Evolutionary conservation across 164 flowering plant species (phyloP).

Genomic region (Protea cynaroides): DNA sequence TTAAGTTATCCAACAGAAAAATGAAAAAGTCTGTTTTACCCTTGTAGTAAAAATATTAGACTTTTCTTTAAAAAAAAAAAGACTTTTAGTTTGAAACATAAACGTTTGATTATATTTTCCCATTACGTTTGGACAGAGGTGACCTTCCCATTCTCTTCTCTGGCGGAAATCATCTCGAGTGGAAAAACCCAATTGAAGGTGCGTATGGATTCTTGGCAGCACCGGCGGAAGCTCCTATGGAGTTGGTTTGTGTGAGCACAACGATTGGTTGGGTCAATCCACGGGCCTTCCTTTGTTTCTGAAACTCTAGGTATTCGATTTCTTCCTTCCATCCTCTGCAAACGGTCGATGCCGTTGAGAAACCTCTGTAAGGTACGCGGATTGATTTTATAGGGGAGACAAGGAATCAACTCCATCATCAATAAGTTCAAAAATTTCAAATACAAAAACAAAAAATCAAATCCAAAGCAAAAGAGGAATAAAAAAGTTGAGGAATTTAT

Average conservation of each 20-base stretch:
- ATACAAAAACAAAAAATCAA: neutral
- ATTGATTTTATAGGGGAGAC: slow-evolving; percentile 50
- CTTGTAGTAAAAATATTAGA: too few relatives aligned
- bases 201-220: slow-evolving; percentile 4
- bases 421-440: neutral
- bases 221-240: neutral
- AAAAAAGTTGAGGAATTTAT: neutral
- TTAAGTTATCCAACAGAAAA: too few relatives aligned
- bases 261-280: slow-evolving; percentile 27
- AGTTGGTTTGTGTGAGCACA: slow-evolving; percentile 38
- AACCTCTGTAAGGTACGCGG: slow-evolving; percentile 29
- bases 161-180: too few relatives aligned
- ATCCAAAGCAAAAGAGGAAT: too few relatives aligned
- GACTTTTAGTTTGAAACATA: too few relatives aligned
- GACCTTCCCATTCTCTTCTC: too few relatives aligned
- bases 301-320: slow-evolving; percentile 32
- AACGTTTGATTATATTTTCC: too few relatives aligned
- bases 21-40: too few relatives aligned
- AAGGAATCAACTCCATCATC: slow-evolving; percentile 59
- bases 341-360: slow-evolving; percentile 25
- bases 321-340: slow-evolving; percentile 42
- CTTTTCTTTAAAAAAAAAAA: too few relatives aligned
- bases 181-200: too few relatives aligned
- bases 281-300: slow-evolving; percentile 20
- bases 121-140: too few relatives aligned